Evolutionary conservation across 2,329 filamentous ascomycete species (phyloP), one percentile per base, ranked within the genome.

Genomic region (Penicillium vulpinum): DNA sequence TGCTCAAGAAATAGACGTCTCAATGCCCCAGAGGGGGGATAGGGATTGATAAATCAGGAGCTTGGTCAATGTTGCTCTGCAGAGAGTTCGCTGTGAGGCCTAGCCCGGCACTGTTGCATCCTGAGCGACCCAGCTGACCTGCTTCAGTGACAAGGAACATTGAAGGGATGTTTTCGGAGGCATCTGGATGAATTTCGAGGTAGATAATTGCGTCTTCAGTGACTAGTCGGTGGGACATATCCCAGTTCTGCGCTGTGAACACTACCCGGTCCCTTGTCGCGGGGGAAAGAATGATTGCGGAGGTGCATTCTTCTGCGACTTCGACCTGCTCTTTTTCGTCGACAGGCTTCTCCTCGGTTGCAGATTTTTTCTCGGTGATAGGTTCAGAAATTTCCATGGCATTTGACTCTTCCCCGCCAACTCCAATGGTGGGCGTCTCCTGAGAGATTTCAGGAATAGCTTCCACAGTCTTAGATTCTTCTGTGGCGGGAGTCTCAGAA

Each of bases 361-460:
- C 9, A 28, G 45, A 9, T 2, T n/a, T 47, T 21, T 47, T 22
- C 26, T 59, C 52, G 13, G 39, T 45, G 18, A 1, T 22, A 15
- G n/a, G 28, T 5, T 31, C 41, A 22, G 24, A 3, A 18, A 49
- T 43, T 11, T 48, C 21, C 1, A 15, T 5, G 24, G 9, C 4
- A 13, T 26, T 41, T 15, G 4, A 1, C 36, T 66, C 58, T 29
- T 60, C 48, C 24, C n/a, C 24, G 10, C 13, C 7, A 6, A 40
- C 38, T 24, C 24, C 7, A 7, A 26, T 22, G 8, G 16, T 28
- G 35, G 50, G 13, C 18, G 22, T 10, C 39, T 57, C 49, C 33
- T 61, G 56, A 2, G 39, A 39, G n/a, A 38, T 35, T n/a, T 54
- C 56, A 43, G 47, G 22, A 6, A 41, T 16, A 9, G 7, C 21